phyloP scores from a whole-genome alignment of 2,329 filamentous ascomycete species.

The Aureobasidium uvarum region DNA sequence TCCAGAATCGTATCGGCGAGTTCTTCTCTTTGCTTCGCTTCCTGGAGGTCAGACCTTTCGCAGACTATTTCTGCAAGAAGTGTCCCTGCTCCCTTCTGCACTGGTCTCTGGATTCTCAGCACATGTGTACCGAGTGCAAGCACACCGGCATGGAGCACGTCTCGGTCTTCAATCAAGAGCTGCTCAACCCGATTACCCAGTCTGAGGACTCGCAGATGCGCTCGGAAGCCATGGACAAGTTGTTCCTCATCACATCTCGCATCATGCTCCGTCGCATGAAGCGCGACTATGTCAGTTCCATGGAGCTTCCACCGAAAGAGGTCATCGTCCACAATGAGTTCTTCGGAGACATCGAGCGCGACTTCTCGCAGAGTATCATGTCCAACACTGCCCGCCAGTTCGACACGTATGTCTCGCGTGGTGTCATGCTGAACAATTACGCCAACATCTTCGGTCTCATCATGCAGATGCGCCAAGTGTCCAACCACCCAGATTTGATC shows the following conservation, averaged over 20 bases:
- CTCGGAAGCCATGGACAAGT: conserved; percentile 69
- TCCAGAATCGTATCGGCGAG: conserved; percentile 96
- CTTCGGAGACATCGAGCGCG: conserved; percentile 93
- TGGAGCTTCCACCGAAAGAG: conserved; percentile 96
- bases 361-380: conserved; percentile 96
- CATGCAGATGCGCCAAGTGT: conserved; percentile 98
- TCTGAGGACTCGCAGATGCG: conserved; percentile 55
- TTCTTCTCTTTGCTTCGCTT: conserved; percentile 95
- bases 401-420: conserved; percentile 90
- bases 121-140: conserved; percentile 68
- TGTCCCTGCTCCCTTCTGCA: conserved; percentile 79
- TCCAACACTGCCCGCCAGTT: conserved; percentile 83
- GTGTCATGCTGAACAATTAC: conserved; percentile 92
- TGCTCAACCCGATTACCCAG: conserved; percentile 71
- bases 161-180: conserved; percentile 90
- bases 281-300: conserved; percentile 85
- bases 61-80: conserved; percentile 88
- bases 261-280: conserved; percentile 97
- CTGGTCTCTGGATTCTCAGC: conserved; percentile 73
- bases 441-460: conserved; percentile 99
- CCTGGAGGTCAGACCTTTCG: conserved; percentile 82
- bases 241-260: conserved; percentile 83
- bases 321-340: conserved; percentile 91
- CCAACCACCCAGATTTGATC: conserved; percentile 92
- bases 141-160: conserved; percentile 66